A percentile compares a stretch with the other conserved stretches of the same genome.
These are phyloP conservation scores for Tetracentron sinense DNA, from an alignment of 164 flowering plant genomes.

Conservation along the genomic window DNA sequence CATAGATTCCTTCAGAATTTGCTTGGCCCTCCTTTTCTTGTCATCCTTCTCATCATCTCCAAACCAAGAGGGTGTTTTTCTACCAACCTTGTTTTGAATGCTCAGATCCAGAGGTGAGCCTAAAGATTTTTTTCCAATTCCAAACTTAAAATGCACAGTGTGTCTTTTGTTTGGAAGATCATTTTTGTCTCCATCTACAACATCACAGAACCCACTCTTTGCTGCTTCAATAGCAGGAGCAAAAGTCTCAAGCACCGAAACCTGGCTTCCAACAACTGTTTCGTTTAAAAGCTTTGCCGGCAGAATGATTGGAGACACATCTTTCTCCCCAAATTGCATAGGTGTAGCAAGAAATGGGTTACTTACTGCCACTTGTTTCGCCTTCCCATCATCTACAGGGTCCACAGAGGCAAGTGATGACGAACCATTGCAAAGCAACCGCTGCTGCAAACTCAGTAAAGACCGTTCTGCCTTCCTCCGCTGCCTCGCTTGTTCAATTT, in stretches of 20 bases:
- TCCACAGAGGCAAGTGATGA: conserved; percentile 18
- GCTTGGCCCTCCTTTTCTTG: conserved; percentile 90
- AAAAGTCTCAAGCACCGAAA: conserved; percentile 65
- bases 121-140: conserved; percentile 51
- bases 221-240: conserved; percentile 78
- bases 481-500: conserved; percentile 78
- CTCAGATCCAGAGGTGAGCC: conserved; percentile 50
- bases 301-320: conserved; percentile 30
- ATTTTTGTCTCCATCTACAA: conserved; percentile 36
- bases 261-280: conserved; percentile 21
- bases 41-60: conserved; percentile 78
- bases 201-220: conserved; percentile 38
- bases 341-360: conserved; percentile 59
- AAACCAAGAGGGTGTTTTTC: conserved; percentile 27
- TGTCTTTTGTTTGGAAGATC: conserved; percentile 51
- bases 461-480: conserved; percentile 90
- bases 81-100: conserved; percentile 33
- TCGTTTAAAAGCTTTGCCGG: conserved; percentile 33
- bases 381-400: conserved; percentile 16
- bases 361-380: conserved; percentile 17
- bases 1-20: conserved; percentile 70
- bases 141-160: conserved; percentile 49
- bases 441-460: conserved; percentile 81
- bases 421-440: conserved; percentile 46
- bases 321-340: conserved; percentile 44